phyloP scores from a whole-genome alignment of 2,329 filamentous ascomycete genomes.

The Cryphonectria japonica region DNA sequence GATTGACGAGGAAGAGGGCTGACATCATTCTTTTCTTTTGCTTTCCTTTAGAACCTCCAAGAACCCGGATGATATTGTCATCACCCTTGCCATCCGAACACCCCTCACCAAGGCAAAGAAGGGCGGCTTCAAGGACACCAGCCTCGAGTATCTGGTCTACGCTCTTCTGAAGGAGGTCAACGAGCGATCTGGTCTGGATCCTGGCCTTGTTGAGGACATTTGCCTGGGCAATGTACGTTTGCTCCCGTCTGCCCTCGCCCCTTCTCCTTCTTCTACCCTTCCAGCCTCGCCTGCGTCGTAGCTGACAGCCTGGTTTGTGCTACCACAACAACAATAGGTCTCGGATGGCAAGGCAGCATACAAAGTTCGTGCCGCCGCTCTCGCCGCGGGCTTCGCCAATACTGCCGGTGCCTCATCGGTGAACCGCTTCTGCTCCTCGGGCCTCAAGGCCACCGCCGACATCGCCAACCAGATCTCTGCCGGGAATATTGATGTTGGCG shows the following conservation, averaged over 20 bases:
- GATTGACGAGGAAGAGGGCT: conserved; percentile 21
- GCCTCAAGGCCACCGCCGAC: conserved; percentile 92
- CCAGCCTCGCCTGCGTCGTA: background rate
- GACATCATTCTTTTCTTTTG: conserved; percentile 32
- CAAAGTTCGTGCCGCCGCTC: conserved; percentile 83
- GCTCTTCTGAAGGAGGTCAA: conserved; percentile 78
- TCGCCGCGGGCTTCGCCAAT: conserved; percentile 92
- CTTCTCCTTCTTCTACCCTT: background rate
- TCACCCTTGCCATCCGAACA: conserved; percentile 88
- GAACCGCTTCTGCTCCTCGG: conserved; percentile 97
- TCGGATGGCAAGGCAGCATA: conserved; percentile 85
- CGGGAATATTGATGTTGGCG: conserved; percentile 82
- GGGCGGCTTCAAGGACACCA: conserved; percentile 94
- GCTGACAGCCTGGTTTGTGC: background rate
- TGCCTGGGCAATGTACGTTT: conserved; percentile 83
- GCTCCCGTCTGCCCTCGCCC: background rate
- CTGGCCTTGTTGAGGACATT: conserved; percentile 83
- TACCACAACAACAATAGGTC: conserved; percentile 55
- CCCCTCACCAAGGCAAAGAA: conserved; percentile 87
- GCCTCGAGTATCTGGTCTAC: conserved; percentile 83
- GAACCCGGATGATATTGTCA: conserved; percentile 95
- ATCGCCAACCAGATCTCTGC: conserved; percentile 84
- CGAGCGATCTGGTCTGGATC: conserved; percentile 76
- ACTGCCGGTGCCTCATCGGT: conserved; percentile 80
- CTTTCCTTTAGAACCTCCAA: conserved; percentile 71